Evolutionary conservation across 2,329 filamentous ascomycete genomes (phyloP).

Genomic region (Pseudogymnoascus sp.): DNA sequence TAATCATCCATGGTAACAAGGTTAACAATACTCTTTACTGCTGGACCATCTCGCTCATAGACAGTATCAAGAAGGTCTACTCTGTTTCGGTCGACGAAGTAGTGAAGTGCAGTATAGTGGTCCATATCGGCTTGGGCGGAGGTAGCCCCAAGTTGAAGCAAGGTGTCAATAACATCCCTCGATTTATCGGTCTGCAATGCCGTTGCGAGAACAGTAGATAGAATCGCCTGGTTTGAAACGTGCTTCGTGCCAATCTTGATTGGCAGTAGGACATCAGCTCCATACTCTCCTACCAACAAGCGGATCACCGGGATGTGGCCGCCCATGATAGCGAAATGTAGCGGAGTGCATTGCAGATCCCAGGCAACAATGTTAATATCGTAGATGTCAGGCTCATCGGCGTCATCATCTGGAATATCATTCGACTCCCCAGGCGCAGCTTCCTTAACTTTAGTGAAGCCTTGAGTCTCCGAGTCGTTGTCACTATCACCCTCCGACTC

Average conservation of each 20-base stretch:
- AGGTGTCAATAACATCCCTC: conserved; percentile 52
- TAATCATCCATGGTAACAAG: conserved; percentile 43
- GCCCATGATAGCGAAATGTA: conserved; percentile 71
- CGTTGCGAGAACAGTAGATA: conserved; percentile 62
- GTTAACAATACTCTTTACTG: conserved; percentile 57
- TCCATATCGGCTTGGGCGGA: conserved; percentile 62
- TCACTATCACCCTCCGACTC: conserved; percentile 25
- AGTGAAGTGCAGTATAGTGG: conserved; percentile 58
- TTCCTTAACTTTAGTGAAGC: conserved; percentile 34
- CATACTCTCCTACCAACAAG: conserved; percentile 63
- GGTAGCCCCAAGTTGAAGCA: conserved; percentile 65
- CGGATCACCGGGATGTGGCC: conserved; percentile 64
- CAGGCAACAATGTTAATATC: conserved; percentile 72
- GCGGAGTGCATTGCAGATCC: conserved; percentile 65
- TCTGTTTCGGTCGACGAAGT: conserved; percentile 47
- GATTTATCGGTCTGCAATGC: conserved; percentile 55
- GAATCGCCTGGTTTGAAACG: conserved; percentile 48
- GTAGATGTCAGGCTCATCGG: conserved; percentile 69
- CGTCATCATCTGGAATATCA: conserved; percentile 44
- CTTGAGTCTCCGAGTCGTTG: conserved; percentile 44
- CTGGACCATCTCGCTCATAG: conserved; percentile 49
- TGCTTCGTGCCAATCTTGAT: conserved; percentile 51
- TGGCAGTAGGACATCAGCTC: conserved; percentile 67
- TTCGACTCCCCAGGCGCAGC: conserved; percentile 20
- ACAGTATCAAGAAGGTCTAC: conserved; percentile 41